Percentiles rank a stretch among this genome's conserved stretches.
Evolutionary conservation across 177 flowering plant species (phyloP).

Genomic region (Telopea speciosissima): DNA sequence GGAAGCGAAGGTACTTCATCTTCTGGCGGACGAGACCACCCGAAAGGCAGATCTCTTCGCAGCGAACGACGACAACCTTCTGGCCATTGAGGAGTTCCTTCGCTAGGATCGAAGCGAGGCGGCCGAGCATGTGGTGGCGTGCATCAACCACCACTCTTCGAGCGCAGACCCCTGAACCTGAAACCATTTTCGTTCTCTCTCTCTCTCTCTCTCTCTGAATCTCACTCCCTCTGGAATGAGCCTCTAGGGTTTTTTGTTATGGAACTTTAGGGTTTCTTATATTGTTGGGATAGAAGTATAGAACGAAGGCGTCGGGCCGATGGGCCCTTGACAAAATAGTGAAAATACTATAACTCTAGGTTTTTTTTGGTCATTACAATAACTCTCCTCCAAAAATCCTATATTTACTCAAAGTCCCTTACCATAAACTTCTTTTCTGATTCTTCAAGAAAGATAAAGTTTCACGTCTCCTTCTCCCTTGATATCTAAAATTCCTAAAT

Average conservation of each 20-base stretch:
- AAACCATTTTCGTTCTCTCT: slow-evolving; percentile 42
- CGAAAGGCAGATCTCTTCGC: slow-evolving; percentile 86
- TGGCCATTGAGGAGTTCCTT: slow-evolving; percentile 86
- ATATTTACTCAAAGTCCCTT: too few relatives aligned
- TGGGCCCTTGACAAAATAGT: too few relatives aligned
- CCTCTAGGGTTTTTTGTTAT: neutral
- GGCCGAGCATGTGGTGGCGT: slow-evolving; percentile 84
- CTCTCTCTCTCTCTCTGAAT: neutral
- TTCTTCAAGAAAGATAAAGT: too few relatives aligned
- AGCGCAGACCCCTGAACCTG: slow-evolving; percentile 80
- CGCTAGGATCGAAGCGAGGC: slow-evolving; percentile 67
- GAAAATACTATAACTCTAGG: too few relatives aligned
- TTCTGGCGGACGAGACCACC: slow-evolving; percentile 90
- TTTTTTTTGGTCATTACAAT: too few relatives aligned
- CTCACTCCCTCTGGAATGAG: neutral
- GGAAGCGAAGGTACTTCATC: slow-evolving; percentile 80
- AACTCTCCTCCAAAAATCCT: too few relatives aligned
- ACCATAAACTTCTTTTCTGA: too few relatives aligned
- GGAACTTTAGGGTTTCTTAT: too few relatives aligned
- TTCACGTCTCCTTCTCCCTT: too few relatives aligned
- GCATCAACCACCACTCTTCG: slow-evolving; percentile 76
- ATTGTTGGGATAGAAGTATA: too few relatives aligned
- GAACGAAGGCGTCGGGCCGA: too few relatives aligned
- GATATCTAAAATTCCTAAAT: too few relatives aligned
- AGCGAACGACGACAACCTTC: slow-evolving; percentile 66